Evolutionary conservation across 768 basidiomycete species (phyloP), one percentile per base, ranked within the genome.

Genomic region (Strobilomyces dryophilus): DNA sequence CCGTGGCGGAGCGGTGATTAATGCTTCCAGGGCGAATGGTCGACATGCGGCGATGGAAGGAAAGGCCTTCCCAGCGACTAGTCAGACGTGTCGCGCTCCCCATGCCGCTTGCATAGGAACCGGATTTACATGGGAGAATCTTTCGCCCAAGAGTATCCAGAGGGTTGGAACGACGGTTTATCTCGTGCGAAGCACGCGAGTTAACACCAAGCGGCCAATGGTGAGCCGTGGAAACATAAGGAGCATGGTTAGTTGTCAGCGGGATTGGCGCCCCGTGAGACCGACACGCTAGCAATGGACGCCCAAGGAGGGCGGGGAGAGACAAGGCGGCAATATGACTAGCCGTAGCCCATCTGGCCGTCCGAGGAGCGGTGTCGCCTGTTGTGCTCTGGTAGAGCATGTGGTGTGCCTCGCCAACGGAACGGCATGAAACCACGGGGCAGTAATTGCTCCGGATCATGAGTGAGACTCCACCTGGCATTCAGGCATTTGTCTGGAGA

Each of bases 1-100:
- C 59, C 57, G 55, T 62, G 66, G 66, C 68, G 61, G 17, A 50
- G 57, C 52, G 56, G 66, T 58, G 66, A 70, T 68, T 61, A 63
- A 68, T 42, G 41, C 55, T 61, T 65, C 61, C 54, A 66, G 61
- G 54, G 53, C 54, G 52, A 58, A 65, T 56, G 56, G 55, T 43
- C 59, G 53, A 52, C 59, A 53, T 56, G 62, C 63, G 58, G 61
- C 53, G 52, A 55, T 54, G 60, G 59, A 57, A 58, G 49, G 51
- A 65, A 51, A 49, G 53, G 8, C 45, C 47, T 57, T 65, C 52
- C 50, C 52, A 54, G 59, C 54, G 51, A 50, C 29, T 35, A 34
- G 18, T 45, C n/a, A 12, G 17, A 29, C 31, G 50, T 21, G 27
- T 47, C 24, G 45, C 21, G 39, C 26, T 57, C 44, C 26, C 45